Evolutionary conservation across 805 yeast species (phyloP), one percentile per base, ranked within the genome.

Genomic region (Myxozyma udenii): DNA sequence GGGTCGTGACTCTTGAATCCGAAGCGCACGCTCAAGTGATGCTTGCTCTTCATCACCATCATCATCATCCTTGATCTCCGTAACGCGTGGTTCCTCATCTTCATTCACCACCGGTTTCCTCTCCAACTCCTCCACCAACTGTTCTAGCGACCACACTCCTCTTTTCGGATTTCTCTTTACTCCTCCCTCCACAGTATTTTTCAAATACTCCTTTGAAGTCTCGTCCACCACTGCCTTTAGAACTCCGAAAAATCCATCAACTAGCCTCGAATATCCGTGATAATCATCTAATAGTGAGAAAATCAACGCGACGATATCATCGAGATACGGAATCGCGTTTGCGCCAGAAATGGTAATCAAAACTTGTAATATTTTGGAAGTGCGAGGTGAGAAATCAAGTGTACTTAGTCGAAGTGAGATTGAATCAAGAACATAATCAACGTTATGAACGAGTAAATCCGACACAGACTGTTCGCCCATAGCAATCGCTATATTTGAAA

Each of bases 341-440:
- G 77, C 71, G 0, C 96, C 96, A 0, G 90, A 83, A 23, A 89
- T 73, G 58, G 76, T 79, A 25, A 87, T 74, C 41, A 91, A 69
- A 2, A 87, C 83, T 41, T 84, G 74, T 36, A 91, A 70, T 2
- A 90, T 81, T 0, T 82, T 80, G 0, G 86, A 76, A 2, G 88
- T 77, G 7, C 88, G 75, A 1, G 96, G 91, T 1, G 88, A 78
- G 3, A 91, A 76, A 49, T 83, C 74, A 3, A 89, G 81, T 2
- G 85, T 78, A 24, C 87, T 80, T 47, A 93, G 70, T 55, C 77
- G 78, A 25, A 81, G 67, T 2, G 95, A 84, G n/a, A 89, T 71
- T 0, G 88, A 71, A 64, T 93, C 97, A 14, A 89, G 71, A 18
- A 91, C 67, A 63, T 90, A 90, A 61, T 91, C 96, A 50, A 81